Base-by-base conservation (phyloP, 208 protist species). In the Crithidia brevicula region DNA sequence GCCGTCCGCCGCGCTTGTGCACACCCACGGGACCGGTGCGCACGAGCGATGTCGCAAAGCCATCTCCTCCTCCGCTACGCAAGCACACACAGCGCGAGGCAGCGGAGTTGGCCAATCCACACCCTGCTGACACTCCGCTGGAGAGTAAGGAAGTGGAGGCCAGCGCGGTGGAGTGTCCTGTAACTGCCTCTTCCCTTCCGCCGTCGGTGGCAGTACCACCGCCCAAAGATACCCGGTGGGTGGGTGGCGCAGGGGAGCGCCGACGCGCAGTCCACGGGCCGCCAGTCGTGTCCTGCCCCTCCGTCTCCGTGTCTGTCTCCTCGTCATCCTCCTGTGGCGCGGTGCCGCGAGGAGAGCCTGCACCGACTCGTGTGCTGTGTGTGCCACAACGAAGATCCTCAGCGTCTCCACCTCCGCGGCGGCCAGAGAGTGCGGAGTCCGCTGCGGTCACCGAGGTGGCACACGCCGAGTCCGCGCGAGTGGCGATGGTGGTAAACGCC, bases 21-120 rank as follows among this genome's bases (percentile, higher is more conserved):
- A n/a, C n/a, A n/a, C n/a, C n/a, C n/a, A n/a, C n/a, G n/a, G n/a
- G n/a, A n/a, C n/a, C n/a, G n/a, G n/a, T n/a, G n/a, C n/a, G n/a
- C n/a, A n/a, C n/a, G n/a, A n/a, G n/a, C n/a, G 47, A 42, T 27
- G 2, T 57, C 10, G 15, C 4, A 1, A 58, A 62, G 23, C 36
- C 63, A 3, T 27, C 40, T 9, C 69, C 54, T 30, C 52, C 63
- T 11, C 57, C 69, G 16, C 68, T n/a, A 23, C 56, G 69, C 43
- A 60, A 71, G 49, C 71, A 59, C 46, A 71, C 71, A 7, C 63
- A 61, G 54, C 61, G 40, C 18, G 71, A 77, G 18, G 62, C 56
- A 30, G 71, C 61, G 5, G 57, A 57, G 18, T 27, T 50, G 31
- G 47, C 49, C 3, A 11, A 3, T n/a, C 52, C 57, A 15, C 56